Percentiles rank a stretch among this genome's conserved stretches.
Conservation (phyloP, 257 asterid genomes). For the Petunia axillaris region DNA sequence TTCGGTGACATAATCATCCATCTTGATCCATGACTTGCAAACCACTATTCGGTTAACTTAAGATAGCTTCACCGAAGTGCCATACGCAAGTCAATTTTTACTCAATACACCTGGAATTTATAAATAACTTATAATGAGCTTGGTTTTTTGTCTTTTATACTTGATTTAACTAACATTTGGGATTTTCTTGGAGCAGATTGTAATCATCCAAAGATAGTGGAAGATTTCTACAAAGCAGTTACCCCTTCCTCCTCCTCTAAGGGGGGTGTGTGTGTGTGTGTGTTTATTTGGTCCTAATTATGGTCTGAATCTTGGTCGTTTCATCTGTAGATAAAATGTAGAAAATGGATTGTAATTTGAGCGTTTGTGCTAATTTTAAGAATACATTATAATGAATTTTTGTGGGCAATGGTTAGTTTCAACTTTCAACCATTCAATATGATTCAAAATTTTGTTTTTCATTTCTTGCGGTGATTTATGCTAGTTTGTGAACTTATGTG, state of each 20-base stretch:
- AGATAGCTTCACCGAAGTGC: too few relatives aligned
- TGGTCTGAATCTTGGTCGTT: background rate
- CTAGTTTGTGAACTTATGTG: background rate
- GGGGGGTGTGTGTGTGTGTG: slow-evolving; percentile 43
- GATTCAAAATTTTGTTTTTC: background rate
- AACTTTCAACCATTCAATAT: background rate
- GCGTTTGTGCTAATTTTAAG: background rate
- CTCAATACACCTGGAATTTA: slow-evolving; percentile 39
- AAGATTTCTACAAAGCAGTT: slow-evolving; percentile 59
- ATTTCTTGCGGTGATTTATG: background rate
- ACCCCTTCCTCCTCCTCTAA: slow-evolving; percentile 42
- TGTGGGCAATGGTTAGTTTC: background rate
- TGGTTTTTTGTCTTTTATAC: background rate
- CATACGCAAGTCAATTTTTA: too few relatives aligned
- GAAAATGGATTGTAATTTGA: background rate
- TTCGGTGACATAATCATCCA: too few relatives aligned
- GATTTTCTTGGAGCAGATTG: slow-evolving; percentile 52
- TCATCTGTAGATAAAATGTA: background rate
- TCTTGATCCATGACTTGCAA: too few relatives aligned
- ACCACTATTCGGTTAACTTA: too few relatives aligned
- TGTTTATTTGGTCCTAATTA: background rate
- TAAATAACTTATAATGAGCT: background rate
- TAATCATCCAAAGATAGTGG: slow-evolving; percentile 77
- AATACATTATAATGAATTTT: background rate
- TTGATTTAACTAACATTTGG: slow-evolving; percentile 13